A percentile compares a stretch with the other conserved stretches of the same genome.
Conservation (phyloP, 176 grass and related monocot species). For the Saccharum officinarum region DNA sequence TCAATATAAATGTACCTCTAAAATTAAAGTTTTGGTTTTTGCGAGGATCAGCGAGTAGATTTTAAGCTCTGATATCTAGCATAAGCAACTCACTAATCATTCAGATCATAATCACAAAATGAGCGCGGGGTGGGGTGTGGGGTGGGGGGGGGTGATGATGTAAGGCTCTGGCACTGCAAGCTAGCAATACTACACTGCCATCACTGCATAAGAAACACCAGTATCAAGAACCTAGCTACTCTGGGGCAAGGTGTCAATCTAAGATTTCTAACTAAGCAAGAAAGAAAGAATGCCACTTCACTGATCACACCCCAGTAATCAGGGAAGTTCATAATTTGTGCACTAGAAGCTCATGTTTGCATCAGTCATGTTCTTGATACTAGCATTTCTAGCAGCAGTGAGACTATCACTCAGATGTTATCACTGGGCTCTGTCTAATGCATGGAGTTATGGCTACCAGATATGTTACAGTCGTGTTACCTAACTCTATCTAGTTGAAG, state of each 20-base stretch:
- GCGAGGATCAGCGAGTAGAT: not conserved
- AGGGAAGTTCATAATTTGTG: not conserved
- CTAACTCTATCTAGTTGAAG: conserved; percentile 19
- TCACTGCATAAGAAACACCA: conserved; percentile 25
- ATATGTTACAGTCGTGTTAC: not conserved
- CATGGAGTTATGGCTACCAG: not conserved
- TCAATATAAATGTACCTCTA: not conserved
- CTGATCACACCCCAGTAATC: not conserved
- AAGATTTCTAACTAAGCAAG: not conserved
- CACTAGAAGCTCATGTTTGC: not conserved
- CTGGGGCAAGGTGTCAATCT: not conserved
- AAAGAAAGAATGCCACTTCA: not conserved
- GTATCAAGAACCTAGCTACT: conserved; percentile 18
- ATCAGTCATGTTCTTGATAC: conserved; percentile 5
- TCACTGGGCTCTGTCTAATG: conserved; percentile 1
- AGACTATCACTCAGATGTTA: not conserved
- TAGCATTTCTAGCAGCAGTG: not conserved
- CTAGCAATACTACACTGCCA: not conserved
- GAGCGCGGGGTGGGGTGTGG: not conserved
- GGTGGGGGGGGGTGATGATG: too few relatives aligned
- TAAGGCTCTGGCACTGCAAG: not conserved
- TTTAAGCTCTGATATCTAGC: not conserved
- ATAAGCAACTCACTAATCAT: not conserved
- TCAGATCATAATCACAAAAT: not conserved
- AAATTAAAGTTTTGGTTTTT: not conserved